A percentile compares a stretch with the other conserved stretches of the same genome.
Conservation (phyloP, 129 eudicot species). For the Ambrosia trifida region DNA sequence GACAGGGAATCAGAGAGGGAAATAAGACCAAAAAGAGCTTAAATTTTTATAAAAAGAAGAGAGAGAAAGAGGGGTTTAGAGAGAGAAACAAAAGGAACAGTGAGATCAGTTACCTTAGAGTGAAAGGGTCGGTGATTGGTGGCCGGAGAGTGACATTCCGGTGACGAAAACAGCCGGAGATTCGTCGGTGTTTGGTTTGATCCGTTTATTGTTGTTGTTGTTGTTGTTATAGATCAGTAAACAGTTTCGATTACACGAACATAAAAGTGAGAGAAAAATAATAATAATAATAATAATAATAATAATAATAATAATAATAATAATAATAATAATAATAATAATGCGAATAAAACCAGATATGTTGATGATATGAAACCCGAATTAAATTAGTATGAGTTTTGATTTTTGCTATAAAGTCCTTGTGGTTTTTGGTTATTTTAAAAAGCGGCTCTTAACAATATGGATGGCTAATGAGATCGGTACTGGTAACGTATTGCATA, state of each 20-base stretch:
- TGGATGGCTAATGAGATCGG: no score
- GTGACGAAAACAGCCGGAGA: constrained; percentile 39
- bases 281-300: no score
- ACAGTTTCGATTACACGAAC: constrained; percentile 21
- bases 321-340: background rate
- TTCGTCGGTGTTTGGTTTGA: constrained; percentile 28
- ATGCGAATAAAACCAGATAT: constrained; percentile 18
- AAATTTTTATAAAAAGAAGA: background rate
- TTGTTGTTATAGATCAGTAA: constrained; percentile 28
- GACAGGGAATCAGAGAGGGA: constrained; percentile 35
- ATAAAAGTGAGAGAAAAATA: constrained; percentile 35
- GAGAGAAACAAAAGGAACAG: constrained; percentile 18
- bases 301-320: background rate
- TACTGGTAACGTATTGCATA: no score
- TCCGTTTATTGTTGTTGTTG: constrained; percentile 5
- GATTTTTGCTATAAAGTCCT: constrained; percentile 1
- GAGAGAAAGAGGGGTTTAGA: constrained; percentile 14
- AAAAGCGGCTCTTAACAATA: no score
- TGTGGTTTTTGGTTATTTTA: background rate
- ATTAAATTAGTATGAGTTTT: background rate
- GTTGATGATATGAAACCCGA: constrained; percentile 4
- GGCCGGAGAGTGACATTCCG: constrained; percentile 46
- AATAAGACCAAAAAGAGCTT: constrained; percentile 26
- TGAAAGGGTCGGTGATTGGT: background rate
- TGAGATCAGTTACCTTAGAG: constrained; percentile 30